Conservation (phyloP, 345 rosid species). For the Linum tenue region DNA sequence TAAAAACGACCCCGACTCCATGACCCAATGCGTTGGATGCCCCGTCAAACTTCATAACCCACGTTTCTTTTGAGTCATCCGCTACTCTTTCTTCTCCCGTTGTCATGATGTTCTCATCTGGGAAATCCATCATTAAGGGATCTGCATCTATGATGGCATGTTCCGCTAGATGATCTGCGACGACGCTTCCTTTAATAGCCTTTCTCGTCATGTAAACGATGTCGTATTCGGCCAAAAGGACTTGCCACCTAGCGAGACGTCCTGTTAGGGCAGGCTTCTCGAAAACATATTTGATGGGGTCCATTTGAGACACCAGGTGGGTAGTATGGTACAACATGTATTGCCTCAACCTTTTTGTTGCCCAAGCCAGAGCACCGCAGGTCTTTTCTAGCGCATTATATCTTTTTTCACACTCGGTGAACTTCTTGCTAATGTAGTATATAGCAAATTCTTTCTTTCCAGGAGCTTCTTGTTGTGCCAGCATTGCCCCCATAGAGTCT, state of each 20-base stretch:
- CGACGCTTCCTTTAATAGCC: not conserved
- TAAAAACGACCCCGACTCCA: too few species aligned
- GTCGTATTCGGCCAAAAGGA: not conserved
- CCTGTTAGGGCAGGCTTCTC: not conserved
- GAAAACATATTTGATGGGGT: not conserved
- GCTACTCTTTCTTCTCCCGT: fast-evolving
- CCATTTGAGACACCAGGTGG: not conserved
- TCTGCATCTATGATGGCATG: not conserved
- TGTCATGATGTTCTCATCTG: not conserved
- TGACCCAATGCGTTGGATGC: too few species aligned
- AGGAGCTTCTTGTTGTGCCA: not conserved
- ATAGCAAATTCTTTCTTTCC: not conserved
- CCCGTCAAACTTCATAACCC: constrained; percentile 3
- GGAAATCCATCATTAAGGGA: not conserved
- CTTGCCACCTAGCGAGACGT: not conserved
- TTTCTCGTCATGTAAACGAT: not conserved
- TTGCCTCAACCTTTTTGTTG: not conserved
- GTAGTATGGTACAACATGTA: not conserved
- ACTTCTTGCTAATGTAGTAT: not conserved
- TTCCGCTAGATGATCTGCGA: not conserved
- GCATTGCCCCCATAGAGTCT: not conserved
- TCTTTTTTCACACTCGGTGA: not conserved
- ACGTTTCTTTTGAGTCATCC: not conserved
- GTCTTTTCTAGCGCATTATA: not conserved
- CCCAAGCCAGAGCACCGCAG: not conserved